These are phyloP conservation scores for Candida alai DNA, from an alignment of 805 yeast genomes.

Conservation along the genomic window DNA sequence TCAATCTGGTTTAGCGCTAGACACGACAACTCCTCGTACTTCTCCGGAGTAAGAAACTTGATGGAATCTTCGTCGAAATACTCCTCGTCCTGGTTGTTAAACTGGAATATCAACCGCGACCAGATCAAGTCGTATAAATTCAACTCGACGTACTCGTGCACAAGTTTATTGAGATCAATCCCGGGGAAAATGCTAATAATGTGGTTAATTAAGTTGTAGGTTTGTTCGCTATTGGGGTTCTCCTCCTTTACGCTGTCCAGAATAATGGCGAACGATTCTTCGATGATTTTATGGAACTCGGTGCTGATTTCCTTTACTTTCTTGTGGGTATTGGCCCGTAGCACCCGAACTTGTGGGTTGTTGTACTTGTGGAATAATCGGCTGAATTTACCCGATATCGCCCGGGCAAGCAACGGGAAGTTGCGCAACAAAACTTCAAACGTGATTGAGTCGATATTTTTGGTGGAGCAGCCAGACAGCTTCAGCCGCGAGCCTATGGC, in stretches of 20 bases:
- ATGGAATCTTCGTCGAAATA: slow-evolving; percentile 22
- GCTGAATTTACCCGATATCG: slow-evolving; percentile 36
- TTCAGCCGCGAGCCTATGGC: no score
- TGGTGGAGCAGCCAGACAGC: no score
- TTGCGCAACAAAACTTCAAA: slow-evolving; percentile 36
- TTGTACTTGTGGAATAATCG: slow-evolving; percentile 41
- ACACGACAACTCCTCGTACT: slow-evolving; percentile 33
- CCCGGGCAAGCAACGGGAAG: slow-evolving; percentile 37
- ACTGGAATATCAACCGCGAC: slow-evolving; percentile 41
- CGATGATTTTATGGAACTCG: slow-evolving; percentile 32
- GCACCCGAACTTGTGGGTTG: slow-evolving; percentile 20
- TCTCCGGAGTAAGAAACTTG: slow-evolving; percentile 23
- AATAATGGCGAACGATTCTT: slow-evolving; percentile 32
- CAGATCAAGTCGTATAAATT: slow-evolving; percentile 67
- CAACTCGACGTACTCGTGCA: slow-evolving; percentile 70
- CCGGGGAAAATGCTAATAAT: slow-evolving; percentile 32
- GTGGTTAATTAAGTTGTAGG: slow-evolving; percentile 27
- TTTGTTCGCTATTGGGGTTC: slow-evolving; percentile 24
- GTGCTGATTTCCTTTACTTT: slow-evolving; percentile 20
- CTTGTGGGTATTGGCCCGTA: slow-evolving; percentile 29
- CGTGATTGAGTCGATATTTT: slow-evolving; percentile 16
- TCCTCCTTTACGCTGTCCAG: slow-evolving; percentile 37
- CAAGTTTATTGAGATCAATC: slow-evolving; percentile 47
- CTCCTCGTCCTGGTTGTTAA: slow-evolving; percentile 18
- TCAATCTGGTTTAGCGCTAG: slow-evolving; percentile 52